Conservation (phyloP, 129 eudicot genomes). For the Artemisia tridentata region DNA sequence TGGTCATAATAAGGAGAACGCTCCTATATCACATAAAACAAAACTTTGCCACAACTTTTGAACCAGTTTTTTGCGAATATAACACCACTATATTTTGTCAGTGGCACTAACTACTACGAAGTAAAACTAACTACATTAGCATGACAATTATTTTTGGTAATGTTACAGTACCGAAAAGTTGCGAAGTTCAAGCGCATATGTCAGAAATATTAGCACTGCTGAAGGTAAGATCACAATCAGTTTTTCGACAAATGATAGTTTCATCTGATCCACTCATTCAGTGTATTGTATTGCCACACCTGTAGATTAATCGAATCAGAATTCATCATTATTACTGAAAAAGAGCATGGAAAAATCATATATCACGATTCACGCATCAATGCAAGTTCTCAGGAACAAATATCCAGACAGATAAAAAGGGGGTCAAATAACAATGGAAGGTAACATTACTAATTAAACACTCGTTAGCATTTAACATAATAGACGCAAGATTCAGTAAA, state of each 20-base stretch:
- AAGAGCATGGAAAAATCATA: not conserved
- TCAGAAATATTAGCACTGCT: constrained; percentile 17
- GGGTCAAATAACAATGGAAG: not conserved
- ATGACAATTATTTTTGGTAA: constrained; percentile 11
- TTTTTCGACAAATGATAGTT: constrained; percentile 4
- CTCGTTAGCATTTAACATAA: not conserved
- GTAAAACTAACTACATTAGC: not conserved
- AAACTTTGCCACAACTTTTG: not conserved
- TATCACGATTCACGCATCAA: not conserved
- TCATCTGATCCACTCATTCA: constrained; percentile 8
- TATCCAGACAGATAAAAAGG: not conserved
- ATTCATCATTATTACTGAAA: not conserved
- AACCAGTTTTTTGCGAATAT: not conserved
- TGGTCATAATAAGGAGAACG: not conserved
- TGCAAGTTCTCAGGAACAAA: not conserved
- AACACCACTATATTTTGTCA: not conserved
- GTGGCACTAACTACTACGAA: not conserved
- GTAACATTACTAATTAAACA: not conserved
- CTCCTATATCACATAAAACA: constrained; percentile 1
- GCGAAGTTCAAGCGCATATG: not conserved
- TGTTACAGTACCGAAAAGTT: constrained; percentile 3
- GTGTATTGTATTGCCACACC: constrained; percentile 13
- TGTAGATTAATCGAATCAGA: constrained; percentile 19
- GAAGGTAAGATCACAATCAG: constrained; percentile 5
- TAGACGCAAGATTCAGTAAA: not conserved